Evolutionary conservation across 257 asterid genomes (phyloP), one percentile per base, ranked within the genome.

Genomic region (Lithospermum erythrorhizon): DNA sequence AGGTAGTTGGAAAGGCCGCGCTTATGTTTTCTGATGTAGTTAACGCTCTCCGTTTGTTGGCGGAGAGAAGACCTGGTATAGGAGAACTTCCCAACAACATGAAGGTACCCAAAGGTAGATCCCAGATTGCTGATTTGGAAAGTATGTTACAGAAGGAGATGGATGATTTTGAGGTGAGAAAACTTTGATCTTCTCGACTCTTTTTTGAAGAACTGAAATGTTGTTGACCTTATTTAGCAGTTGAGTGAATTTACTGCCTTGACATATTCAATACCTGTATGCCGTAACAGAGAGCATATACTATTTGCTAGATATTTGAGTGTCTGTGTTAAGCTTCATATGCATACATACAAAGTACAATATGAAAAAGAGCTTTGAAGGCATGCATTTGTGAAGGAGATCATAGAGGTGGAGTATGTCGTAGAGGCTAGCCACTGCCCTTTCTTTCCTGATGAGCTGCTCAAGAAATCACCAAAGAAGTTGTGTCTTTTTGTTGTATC

Each of bases 11-110:
- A 51, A 75, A 87, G 56, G 94, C 96, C 21, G 95, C 88, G 72
- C 84, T 81, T 72, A 77, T 91, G 77, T 91, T 91, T 75, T 81
- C 94, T 21, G 95, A 91, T 76, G 88, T 86, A 63, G 77, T 78
- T 53, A 82, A 75, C 67, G 78, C 86, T 68, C 82, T 91, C 70
- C 74, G 78, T 63, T 74, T 24, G 61, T 68, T 88, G 73, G 72
- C 60, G 48, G 87, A 76, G 78, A 79, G 74, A 73, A 79, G 69
- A 65, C 64, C 65, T 53, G 78, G 83, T 52, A 23, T 53, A 51
- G 72, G 72, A 59, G 61, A 51, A 63, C 63, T 55, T 21, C 64
- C 64, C 65, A 65, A 70, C 67, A 62, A 73, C 58, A 24, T 21
- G 60, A 81, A 72, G 59, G 27, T 68, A 67, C 61, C 76, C 24